Base-by-base conservation (phyloP, 805 yeast genomes). In the Tetrapisispora nanseiensis region DNA sequence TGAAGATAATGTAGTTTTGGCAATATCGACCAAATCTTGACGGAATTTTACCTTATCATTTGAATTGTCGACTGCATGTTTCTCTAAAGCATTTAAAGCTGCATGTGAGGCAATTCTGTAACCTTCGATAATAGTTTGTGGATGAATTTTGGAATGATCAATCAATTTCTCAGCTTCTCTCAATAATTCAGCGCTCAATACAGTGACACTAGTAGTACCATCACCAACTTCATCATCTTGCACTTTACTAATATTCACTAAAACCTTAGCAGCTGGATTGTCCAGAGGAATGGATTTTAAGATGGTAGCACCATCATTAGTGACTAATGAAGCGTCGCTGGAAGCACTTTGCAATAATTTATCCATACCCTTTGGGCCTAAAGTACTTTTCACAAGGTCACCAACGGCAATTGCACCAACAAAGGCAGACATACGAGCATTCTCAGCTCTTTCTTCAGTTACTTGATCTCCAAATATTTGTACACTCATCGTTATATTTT, bases 371-470 rank as follows among this genome's bases (percentile, higher is more conserved):
- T 92, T 90, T 48, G 99, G 99, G 13, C 99, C 99, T 50, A 92
- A 69, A 3, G 98, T 82, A 24, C 86, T 76, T 65, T 90, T 90
- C 36, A 90, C 98, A 47, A 92, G 73, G 64, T 92, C 98, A 40
- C 98, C 99, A 28, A 92, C 98, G 32, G 98, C 99, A 60, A 92
- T 90, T 51, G 98, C 98, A 38, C 98, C 98, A 10, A 92, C 95
- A 64, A 92, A 92, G 2, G 98, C 86, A 6, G 96, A 85, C 70
- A 90, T 72, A 70, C 98, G 87, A 41, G 98, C 98, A 66, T 90
- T 89, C 66, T 92, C 98, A 35, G 92, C 98, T 58, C 97, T 78
- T 68, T 90, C 98, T 67, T 90, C 98, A 6, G 92, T 83, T 42
- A 90, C 97, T 65, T 90, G 95, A 62, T 92, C 97, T 48, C 95